These are phyloP conservation scores for Yarrowia bubula DNA, from an alignment of 805 yeast genomes.

Conservation along the genomic window DNA sequence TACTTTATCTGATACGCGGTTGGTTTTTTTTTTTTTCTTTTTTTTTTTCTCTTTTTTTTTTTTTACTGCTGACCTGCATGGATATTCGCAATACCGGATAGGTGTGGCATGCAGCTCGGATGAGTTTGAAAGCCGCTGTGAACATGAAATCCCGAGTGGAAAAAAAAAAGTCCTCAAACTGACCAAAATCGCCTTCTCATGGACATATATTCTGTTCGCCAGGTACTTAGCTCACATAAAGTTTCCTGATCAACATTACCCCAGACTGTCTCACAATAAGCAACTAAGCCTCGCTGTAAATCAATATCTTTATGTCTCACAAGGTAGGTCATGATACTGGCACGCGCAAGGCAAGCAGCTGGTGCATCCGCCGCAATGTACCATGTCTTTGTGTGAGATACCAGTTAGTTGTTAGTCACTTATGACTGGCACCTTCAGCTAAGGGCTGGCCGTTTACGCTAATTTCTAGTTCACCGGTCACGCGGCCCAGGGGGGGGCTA, in stretches of 20 bases:
- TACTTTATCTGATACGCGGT: background rate
- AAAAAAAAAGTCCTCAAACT: too few relatives aligned
- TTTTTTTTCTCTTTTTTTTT: background rate
- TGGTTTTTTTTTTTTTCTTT: background rate
- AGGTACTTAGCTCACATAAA: too few relatives aligned
- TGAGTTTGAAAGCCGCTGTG: slow-evolving; percentile 2
- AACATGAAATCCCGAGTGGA: background rate
- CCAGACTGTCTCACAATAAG: background rate
- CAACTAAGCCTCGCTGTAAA: background rate
- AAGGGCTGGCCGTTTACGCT: background rate
- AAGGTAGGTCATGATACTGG: background rate
- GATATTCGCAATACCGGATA: background rate
- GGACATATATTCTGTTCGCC: too few relatives aligned
- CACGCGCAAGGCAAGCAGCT: background rate
- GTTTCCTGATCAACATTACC: background rate
- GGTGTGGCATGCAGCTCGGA: slow-evolving; percentile 16
- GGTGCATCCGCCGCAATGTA: background rate
- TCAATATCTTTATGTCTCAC: background rate
- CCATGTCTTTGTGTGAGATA: too few relatives aligned
- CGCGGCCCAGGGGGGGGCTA: background rate
- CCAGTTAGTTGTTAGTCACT: too few relatives aligned
- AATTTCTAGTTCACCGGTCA: background rate
- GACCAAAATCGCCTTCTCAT: too few relatives aligned
- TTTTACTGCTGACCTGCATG: background rate
- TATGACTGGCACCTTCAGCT: too few relatives aligned